These are phyloP conservation scores for Sonneratia caseolaris DNA, from an alignment of 345 rosid genomes.

Conservation along the genomic window DNA sequence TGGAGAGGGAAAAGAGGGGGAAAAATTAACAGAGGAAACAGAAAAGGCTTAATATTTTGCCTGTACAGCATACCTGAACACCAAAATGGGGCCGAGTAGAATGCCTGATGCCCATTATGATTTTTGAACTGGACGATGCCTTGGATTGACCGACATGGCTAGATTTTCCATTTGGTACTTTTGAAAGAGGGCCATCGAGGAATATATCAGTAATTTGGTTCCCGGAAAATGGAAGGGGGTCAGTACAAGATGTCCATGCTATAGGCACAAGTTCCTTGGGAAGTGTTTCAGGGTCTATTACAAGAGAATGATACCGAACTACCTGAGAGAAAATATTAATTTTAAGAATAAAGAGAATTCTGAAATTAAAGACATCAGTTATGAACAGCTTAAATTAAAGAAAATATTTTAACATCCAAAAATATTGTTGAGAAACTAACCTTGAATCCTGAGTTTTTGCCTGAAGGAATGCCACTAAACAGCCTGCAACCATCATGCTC, in stretches of 20 bases:
- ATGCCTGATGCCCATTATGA: constrained; percentile 89
- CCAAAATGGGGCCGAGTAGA: constrained; percentile 87
- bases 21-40: not conserved
- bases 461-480: constrained; percentile 70
- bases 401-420: constrained; percentile 7
- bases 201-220: constrained; percentile 18
- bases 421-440: constrained; percentile 22
- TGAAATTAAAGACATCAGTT: not conserved
- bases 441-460: constrained; percentile 78
- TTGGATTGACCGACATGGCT: constrained; percentile 21
- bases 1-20: not conserved
- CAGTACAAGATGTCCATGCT: constrained; percentile 65
- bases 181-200: constrained; percentile 10
- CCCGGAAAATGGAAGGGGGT: constrained; percentile 44
- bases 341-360: not conserved
- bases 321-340: constrained; percentile 37
- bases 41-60: not conserved
- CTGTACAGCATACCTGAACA: constrained; percentile 51
- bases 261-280: constrained; percentile 76
- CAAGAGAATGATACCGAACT: constrained; percentile 89
- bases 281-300: constrained; percentile 66
- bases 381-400: not conserved
- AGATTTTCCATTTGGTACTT: constrained; percentile 20
- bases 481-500: constrained; percentile 67
- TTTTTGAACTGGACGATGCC: constrained; percentile 23